Evolutionary conservation across 2,329 filamentous ascomycete species (phyloP), one percentile per base, ranked within the genome.

Genomic region (Epichloe glyceriae): DNA sequence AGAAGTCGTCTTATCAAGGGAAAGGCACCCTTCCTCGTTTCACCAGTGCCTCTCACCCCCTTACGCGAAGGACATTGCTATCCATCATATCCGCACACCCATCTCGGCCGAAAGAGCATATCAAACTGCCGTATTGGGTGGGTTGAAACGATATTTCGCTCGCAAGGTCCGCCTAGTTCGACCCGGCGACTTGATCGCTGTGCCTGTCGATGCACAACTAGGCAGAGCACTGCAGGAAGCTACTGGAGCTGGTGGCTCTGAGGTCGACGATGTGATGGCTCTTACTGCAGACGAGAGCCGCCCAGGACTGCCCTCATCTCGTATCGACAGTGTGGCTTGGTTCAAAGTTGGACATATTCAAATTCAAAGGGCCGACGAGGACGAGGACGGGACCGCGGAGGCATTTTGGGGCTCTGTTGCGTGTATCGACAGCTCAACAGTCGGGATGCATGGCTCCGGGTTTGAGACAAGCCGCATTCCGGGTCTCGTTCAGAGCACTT

Each of bases 371-470:
- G 66, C 62, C 58, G 82, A 71, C 58, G 73, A 61, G 60, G 72
- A 78, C 7, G 73, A 77, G n/a, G 78, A 81, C 35, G 78, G 79
- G 14, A 73, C 79, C 2, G 76, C 78, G 3, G 79, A 83, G 46
- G 83, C 86, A 49, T 72, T 83, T 8, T 98, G 93, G 93, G 88
- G 88, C 38, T 86, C 86, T 1, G 82, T 91, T 39, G 88, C 86
- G 3, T 85, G 85, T 45, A 88, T 98, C 46, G 91, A 97, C 64
- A 86, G 87, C 43, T 79, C 84, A 6, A 86, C 83, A 52, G 94
- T 94, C 3, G 85, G 88, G 53, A 91, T 97, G 75, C 86, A 90
- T 52, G 89, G 95, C 62, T 89, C 90, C 37, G 93, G 93, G 3
- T 94, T 85, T 56, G 87, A 89, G 61, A 86, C 86, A 44, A 84